Conservation (phyloP, 345 rosid genomes). For the Nasturtium officinale region DNA sequence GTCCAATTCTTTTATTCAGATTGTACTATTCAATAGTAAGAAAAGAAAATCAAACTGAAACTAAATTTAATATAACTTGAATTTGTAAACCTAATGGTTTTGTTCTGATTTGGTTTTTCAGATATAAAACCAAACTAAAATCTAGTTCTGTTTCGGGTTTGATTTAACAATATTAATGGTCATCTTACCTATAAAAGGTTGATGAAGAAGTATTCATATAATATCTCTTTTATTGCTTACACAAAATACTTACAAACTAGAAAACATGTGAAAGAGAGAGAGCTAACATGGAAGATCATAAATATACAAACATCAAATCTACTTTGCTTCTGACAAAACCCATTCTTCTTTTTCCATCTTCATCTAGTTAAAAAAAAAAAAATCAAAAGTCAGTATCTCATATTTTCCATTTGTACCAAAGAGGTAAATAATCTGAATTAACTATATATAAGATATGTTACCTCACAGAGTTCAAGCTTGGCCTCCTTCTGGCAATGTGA, state of each 20-base stretch:
- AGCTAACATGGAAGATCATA: constrained; percentile 43
- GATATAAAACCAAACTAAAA: background rate
- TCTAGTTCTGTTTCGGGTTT: background rate
- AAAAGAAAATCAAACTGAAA: background rate
- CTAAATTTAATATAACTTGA: background rate
- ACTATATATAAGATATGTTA: constrained; percentile 3
- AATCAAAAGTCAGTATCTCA: constrained; percentile 10
- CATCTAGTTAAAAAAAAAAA: background rate
- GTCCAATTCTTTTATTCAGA: background rate
- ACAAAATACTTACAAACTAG: constrained; percentile 44
- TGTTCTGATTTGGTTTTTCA: background rate
- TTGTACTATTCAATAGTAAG: background rate
- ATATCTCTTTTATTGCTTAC: constrained; percentile 29
- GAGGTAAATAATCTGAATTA: constrained; percentile 7
- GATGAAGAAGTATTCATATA: constrained; percentile 34
- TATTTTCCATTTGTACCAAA: constrained; percentile 10
- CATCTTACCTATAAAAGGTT: constrained; percentile 9
- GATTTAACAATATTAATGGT: background rate
- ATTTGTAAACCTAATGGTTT: background rate
- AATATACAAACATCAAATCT: constrained; percentile 35
- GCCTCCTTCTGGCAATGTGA: constrained; percentile 85
- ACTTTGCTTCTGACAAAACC: constrained; percentile 42
- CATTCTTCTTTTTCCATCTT: constrained; percentile 36
- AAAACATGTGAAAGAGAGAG: constrained; percentile 39
- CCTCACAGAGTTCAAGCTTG: constrained; percentile 62